Evolutionary conservation across 163 green algal genomes (phyloP), one percentile per base, ranked within the genome.

Genomic region (Dunaliella salina): DNA sequence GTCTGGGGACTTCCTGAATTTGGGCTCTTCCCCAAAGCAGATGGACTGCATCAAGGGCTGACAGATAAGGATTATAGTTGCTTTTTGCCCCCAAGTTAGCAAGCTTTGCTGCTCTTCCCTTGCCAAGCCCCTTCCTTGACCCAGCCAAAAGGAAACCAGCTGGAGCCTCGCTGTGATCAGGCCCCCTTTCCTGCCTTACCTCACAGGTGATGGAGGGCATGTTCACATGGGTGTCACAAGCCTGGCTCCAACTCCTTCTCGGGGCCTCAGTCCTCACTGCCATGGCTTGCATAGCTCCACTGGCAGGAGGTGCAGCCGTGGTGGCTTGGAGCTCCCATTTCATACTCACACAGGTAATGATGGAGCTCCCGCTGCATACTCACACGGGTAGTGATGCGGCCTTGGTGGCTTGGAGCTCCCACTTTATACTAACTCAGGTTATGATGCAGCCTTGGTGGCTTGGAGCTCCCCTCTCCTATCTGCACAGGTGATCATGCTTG

Each of bases 261-360:
- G 79, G 32, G 1, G 32, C 33, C 22, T 30, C 33, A 24, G 35
- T 82, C 33, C 33, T 82, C 8, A 45, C 79, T 26, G 79, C 79
- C 32, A 82, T 82, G 79, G 79, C 30, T 30, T 24, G 26, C 32
- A 45, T 57, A 30, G 79, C 79, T 30, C 79, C 79, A 1, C 4
- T 24, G 8, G 79, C 79, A 33, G 79, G 32, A 17, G 79, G 32
- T 50, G 79, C 79, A 35, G 34, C 35, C 15, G 1, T 33, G 32
- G 32, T 82, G 20, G 79, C 79, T 1, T 82, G 79, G 79, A 18
- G n/a, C 32, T 82, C 32, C 15, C 79, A 82, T 33, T 82, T 82
- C 35, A 24, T 35, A 18, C 79, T 82, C 1, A 82, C 34, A 8
- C 79, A 82, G 79, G 79, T 82, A 33, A n/a, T 8, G 13, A n/a